phyloP scores from a whole-genome alignment of 2,329 filamentous ascomycete genomes.

The Penicillium hesseltinei region DNA sequence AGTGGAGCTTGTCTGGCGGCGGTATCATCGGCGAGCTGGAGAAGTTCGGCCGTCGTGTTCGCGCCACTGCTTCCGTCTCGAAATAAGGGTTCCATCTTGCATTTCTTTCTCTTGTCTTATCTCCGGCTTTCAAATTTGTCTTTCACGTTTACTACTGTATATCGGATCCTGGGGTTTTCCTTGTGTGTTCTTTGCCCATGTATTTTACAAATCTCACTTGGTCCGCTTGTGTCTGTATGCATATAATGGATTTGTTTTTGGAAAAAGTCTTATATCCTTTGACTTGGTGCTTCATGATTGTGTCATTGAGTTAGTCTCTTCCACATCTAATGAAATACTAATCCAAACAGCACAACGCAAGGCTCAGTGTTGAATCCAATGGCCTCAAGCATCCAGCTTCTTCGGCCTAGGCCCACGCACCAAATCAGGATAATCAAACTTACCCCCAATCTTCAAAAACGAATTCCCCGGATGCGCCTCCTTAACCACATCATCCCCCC shows the following conservation, averaged over 20 bases:
- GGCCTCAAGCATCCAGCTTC: slow-evolving; percentile 7
- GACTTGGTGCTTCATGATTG: not conserved
- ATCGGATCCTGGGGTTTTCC: slow-evolving; percentile 23
- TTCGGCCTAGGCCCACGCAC: slow-evolving; percentile 6
- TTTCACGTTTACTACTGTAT: slow-evolving; percentile 21
- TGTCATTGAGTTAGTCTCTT: not conserved
- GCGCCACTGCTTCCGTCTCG: slow-evolving; percentile 10
- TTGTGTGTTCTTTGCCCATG: slow-evolving; percentile 25
- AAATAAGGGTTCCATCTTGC: slow-evolving; percentile 13
- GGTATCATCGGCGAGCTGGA: slow-evolving; percentile 86
- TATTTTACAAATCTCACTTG: slow-evolving; percentile 33
- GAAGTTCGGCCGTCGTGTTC: slow-evolving; percentile 50
- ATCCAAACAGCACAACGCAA: not conserved
- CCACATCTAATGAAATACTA: not conserved
- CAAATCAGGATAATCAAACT: slow-evolving; percentile 21
- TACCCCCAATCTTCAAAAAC: slow-evolving; percentile 12
- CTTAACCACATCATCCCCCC: not conserved
- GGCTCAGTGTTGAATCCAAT: not conserved
- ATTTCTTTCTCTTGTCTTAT: slow-evolving; percentile 13
- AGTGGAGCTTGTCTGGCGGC: slow-evolving; percentile 78
- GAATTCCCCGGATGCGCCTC: slow-evolving; percentile 16
- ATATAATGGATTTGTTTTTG: slow-evolving; percentile 32
- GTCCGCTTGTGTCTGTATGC: slow-evolving; percentile 31
- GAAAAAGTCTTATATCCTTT: not conserved
- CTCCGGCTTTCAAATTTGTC: slow-evolving; percentile 1